Evolutionary conservation across 1,139 yeast genomes (phyloP).

Genomic region (Williopsis jadinii): DNA sequence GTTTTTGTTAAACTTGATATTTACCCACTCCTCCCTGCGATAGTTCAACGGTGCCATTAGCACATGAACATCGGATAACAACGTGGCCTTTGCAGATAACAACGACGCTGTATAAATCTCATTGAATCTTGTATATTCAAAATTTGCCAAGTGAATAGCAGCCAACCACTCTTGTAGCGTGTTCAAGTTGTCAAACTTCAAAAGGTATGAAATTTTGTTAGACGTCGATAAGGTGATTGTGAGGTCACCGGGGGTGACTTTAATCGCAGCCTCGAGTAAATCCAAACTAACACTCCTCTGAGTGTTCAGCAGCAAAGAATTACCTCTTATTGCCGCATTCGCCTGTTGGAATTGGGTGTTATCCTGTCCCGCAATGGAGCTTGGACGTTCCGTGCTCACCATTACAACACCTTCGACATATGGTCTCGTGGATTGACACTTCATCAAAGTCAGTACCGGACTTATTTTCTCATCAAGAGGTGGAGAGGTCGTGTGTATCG

Average conservation of each 20-base stretch:
- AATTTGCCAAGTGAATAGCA: constrained; percentile 61
- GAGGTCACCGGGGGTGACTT: constrained; percentile 17
- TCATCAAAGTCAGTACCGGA: constrained; percentile 45
- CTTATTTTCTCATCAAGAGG: constrained; percentile 32
- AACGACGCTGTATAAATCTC: constrained; percentile 86
- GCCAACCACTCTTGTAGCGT: constrained; percentile 51
- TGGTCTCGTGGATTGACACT: constrained; percentile 43
- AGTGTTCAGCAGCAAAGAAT: constrained; percentile 5
- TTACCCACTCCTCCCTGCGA: constrained; percentile 69
- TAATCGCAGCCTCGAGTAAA: constrained; percentile 65
- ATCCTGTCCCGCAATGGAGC: background rate
- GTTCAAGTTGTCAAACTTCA: constrained; percentile 52
- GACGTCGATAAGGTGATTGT: constrained; percentile 9
- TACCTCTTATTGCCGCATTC: constrained; percentile 13
- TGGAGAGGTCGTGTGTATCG: background rate
- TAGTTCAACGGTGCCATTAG: constrained; percentile 55
- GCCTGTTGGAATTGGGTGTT: constrained; percentile 5
- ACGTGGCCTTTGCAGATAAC: constrained; percentile 67
- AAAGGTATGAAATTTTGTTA: constrained; percentile 30
- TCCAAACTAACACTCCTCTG: constrained; percentile 41
- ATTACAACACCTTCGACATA: constrained; percentile 25
- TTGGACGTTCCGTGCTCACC: constrained; percentile 10
- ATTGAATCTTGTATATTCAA: constrained; percentile 63
- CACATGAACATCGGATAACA: constrained; percentile 68
- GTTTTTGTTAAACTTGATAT: constrained; percentile 78